Evolutionary conservation across 1,139 yeast genomes (phyloP), one percentile per base, ranked within the genome.

Genomic region (Diutina sp.): DNA sequence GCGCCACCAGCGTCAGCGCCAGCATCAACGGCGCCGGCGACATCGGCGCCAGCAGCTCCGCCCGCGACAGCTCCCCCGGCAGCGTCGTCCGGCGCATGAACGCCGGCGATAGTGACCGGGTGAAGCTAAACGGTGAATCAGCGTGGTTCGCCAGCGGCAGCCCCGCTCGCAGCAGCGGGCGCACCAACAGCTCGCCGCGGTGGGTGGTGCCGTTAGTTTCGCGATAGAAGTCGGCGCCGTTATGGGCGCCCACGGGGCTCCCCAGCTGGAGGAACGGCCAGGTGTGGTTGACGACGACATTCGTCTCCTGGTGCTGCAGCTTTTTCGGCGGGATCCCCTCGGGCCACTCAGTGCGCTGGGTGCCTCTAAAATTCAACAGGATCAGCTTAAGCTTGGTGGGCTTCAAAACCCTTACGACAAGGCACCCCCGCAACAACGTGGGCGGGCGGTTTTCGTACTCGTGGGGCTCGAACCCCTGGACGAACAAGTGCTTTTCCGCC

Each of bases 291-390:
- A 89, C 78, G 14, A 91, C 68, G 58, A 82, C 87, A 60, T 79
- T 81, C 30, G 78, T 68, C 65, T 93, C 99, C 35, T 69, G 67
- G 60, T 81, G 84, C 29, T 82, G 85, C 30, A 75, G 74, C 64
- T 83, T 83, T 66, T 87, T 89, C 0, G 98, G 97, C 0, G 99
- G 99, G 32, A 91, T 90, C 1, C 97, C 99, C 65, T 95, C 99
- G 2, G 98, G 99, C 98, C 99, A 93, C 61, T 93, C 97, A 0
- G 99, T 93, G 60, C 88, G 75, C 52, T 89, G 82, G 1, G 71
- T 68, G 1, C 98, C 99, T 60, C 80, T 79, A 66, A 93, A 85
- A 2, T 77, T 72, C 56, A 93, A 72, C 3, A 74, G 68, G n/a
- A 93, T 81, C 46, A 82, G 69, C 68, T 87, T 90, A 61, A 93